phyloP scores from a whole-genome alignment of 768 basidiomycete species.

The Lactarius indigo region DNA sequence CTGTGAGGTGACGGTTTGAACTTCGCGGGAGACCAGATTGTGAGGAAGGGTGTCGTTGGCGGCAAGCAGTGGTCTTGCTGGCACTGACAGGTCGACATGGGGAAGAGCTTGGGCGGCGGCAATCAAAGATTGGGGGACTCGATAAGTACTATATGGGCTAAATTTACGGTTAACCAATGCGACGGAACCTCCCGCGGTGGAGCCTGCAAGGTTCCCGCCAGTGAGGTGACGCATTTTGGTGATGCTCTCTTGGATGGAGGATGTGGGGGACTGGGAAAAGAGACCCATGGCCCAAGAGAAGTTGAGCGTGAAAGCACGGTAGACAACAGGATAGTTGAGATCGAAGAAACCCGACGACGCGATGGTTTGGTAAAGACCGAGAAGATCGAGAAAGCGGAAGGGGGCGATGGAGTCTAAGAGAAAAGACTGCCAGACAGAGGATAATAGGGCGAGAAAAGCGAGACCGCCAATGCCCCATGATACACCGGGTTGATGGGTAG shows the following conservation, averaged over 20 bases:
- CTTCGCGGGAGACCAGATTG: constrained; percentile 34
- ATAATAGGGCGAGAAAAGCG: constrained; percentile 54
- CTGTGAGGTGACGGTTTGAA: constrained; percentile 60
- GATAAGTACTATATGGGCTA: constrained; percentile 66
- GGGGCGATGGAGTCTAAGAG: constrained; percentile 58
- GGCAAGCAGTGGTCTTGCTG: neutral
- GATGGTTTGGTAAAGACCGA: constrained; percentile 83
- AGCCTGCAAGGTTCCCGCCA: constrained; percentile 68
- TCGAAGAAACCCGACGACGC: constrained; percentile 74
- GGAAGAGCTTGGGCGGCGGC: constrained; percentile 24
- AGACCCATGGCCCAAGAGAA: constrained; percentile 88
- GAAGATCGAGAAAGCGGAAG: constrained; percentile 74
- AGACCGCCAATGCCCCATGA: constrained; percentile 74
- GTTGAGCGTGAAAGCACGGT: constrained; percentile 77
- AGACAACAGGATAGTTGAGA: constrained; percentile 85
- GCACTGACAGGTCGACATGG: constrained; percentile 24
- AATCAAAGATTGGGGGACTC: constrained; percentile 9
- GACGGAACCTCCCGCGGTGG: constrained; percentile 56
- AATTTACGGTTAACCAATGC: constrained; percentile 77
- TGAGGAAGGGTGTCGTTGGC: neutral
- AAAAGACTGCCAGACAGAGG: constrained; percentile 53
- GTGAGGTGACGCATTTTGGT: constrained; percentile 79
- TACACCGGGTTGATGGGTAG: constrained; percentile 68
- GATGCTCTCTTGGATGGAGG: constrained; percentile 71
- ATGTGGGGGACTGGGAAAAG: constrained; percentile 49